Base-by-base conservation (phyloP, 2,329 filamentous ascomycete species). In the Monosporascus sp. region DNA sequence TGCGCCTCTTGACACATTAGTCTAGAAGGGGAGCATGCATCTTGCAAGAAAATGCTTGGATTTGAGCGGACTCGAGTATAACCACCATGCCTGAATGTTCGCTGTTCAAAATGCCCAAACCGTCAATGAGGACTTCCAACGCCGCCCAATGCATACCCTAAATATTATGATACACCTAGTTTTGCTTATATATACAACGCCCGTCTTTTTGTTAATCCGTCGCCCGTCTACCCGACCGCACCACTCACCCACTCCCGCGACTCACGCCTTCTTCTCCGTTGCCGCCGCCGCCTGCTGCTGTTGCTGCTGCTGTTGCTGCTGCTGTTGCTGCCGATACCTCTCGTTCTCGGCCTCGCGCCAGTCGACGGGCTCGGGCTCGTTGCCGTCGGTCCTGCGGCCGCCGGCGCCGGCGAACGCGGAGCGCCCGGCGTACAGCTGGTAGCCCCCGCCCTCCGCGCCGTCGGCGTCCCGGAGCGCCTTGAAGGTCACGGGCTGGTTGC, bases 401-500 rank as follows among this genome's bases (percentile, higher is more conserved):
- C 75, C 31, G 31, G 31, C 71, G 54, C 82, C 80, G 11, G 76
- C 75, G 68, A 88, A 90, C 8, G 87, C 88, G 46, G 85, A 79
- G 66, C 83, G 84, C 35, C 90, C 90, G 17, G 86, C 89, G 70
- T 96, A 96, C 60, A 96, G 71, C 75, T 94, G 86, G 67, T 85
- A 82, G 4, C 81, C 80, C 51, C 76, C 73, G 57, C 76, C 31
- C 31, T 35, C 31, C 11, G 14, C 77, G 11, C 75, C 74, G 25
- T 89, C 85, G 53, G 82, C 71, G 60, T 86, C 78, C 66, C 85
- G 79, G 63, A 85, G 74, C 54, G 77, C 73, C 65, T 76, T 78
- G 60, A 87, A 82, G 24, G 83, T 79, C 60, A 96, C 86, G 51
- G 94, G 91, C 70, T 90, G 84, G 76, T 97, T 97, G 54, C 94